Evolutionary conservation across 352 stramenopile species (phyloP), one percentile per base, ranked within the genome.

Genomic region (Sclerospora graminicola): DNA sequence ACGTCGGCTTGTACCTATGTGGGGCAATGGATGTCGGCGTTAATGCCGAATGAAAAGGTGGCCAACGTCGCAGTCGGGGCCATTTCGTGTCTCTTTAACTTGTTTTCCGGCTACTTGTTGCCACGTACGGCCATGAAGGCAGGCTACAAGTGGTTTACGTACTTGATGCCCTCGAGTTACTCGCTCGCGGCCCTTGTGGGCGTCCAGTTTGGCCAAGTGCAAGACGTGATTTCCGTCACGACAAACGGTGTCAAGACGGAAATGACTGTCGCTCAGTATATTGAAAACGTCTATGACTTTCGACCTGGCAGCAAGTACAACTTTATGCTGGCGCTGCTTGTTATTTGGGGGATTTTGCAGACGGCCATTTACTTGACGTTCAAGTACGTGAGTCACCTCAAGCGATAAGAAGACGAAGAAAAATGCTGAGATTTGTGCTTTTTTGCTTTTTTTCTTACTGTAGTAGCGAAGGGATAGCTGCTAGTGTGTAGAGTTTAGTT

Each of bases 41-140:
- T 86, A 43, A 82, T 61, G 57, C 74, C 74, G 5, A 86, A 84
- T 48, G 54, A 69, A 37, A 87, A 87, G 66, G 75, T 87, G 41
- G 75, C 71, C 14, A 87, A 84, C 41, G 75, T 87, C 4, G 75
- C 75, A 3, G 69, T 87, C 18, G 71, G 75, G 24, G 75, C 75
- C 0, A 16, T 87, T 1, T 87, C 75, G 24, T 81, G 63, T 37
- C 30, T 84, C 26, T 78, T 84, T 36, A 87, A 84, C 54, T 31
- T 84, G 40, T 86, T 86, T 45, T 58, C 53, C 2, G 72, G 72
- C 4, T 84, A 66, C 48, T 15, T 84, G 15, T 21, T 82, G 9
- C 72, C 72, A 4, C 64, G 59, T 15, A 61, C 66, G 9, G n/a
- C 57, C 2, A 84, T 84, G 72, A 57, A 67, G 27, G 1, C 16